Evolutionary conservation across 2,329 filamentous ascomycete genomes (phyloP).

Genomic region (Fusarium solani-melongenae): DNA sequence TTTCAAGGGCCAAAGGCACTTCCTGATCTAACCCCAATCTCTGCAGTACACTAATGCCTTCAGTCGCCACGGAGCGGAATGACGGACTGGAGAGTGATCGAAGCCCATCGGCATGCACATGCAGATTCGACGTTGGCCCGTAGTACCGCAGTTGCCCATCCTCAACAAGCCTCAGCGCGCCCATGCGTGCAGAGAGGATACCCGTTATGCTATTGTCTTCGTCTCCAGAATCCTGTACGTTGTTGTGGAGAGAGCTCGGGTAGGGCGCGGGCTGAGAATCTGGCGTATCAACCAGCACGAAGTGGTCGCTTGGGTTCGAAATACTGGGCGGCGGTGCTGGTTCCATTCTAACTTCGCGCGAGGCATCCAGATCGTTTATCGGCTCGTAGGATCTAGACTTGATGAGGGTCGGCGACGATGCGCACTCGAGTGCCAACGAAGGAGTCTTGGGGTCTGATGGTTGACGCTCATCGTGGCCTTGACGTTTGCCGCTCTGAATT

Average conservation of each 20-base stretch:
- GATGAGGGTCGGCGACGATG: not conserved
- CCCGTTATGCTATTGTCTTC: constrained; percentile 12
- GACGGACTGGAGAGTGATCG: constrained; percentile 4
- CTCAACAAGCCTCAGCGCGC: constrained; percentile 19
- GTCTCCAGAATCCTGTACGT: not conserved
- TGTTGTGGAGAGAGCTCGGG: not conserved
- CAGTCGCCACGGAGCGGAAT: not conserved
- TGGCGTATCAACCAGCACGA: not conserved
- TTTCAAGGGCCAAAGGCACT: constrained; percentile 22
- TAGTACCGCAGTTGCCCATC: constrained; percentile 34
- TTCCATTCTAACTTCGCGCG: no score
- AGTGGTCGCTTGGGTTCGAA: not conserved
- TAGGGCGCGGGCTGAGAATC: no score
- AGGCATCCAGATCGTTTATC: not conserved
- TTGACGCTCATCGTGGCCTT: not conserved
- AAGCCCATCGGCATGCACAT: not conserved
- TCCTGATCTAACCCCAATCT: constrained; percentile 20
- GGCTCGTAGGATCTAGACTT: not conserved
- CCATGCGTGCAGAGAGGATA: constrained; percentile 25
- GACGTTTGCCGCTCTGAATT: not conserved
- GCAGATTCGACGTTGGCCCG: constrained; percentile 34
- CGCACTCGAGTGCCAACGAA: not conserved
- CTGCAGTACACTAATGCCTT: not conserved
- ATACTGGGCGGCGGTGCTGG: not conserved
- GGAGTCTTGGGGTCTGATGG: not conserved